These are phyloP conservation scores for Globisporangium camurandrum DNA, from an alignment of 352 stramenopile species.

Conservation along the genomic window DNA sequence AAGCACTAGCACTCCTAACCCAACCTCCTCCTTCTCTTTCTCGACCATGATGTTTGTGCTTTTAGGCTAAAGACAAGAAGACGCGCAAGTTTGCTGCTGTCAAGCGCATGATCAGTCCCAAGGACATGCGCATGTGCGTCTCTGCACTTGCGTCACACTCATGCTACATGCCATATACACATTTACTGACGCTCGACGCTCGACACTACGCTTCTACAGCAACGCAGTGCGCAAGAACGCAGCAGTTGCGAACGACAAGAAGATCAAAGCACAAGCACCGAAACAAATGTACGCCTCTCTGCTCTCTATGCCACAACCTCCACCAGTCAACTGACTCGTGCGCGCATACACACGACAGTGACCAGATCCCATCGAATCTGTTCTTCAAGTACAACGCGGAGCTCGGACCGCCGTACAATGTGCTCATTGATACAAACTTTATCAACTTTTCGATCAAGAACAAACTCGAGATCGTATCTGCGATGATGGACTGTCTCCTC, in stretches of 20 bases:
- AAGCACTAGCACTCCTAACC: too few species aligned
- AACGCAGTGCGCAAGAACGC: slow-evolving; percentile 75
- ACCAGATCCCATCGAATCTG: slow-evolving; percentile 95
- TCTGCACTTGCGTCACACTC: background rate
- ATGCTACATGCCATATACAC: background rate
- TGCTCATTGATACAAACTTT: slow-evolving; percentile 99
- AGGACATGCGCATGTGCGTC: slow-evolving; percentile 95
- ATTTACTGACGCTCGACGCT: background rate
- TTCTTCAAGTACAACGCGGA: slow-evolving; percentile 99
- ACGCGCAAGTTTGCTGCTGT: slow-evolving; percentile 96
- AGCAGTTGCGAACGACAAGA: slow-evolving; percentile 77
- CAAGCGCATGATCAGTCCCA: slow-evolving; percentile 98
- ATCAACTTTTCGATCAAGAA: slow-evolving; percentile 99
- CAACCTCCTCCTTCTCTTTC: background rate
- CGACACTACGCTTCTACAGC: slow-evolving; percentile 24
- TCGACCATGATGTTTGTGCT: background rate
- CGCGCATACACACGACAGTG: slow-evolving; percentile 27
- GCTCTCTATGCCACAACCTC: too few species aligned
- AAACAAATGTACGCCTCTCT: slow-evolving; percentile 90
- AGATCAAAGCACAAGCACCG: slow-evolving; percentile 85
- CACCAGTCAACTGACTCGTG: too few species aligned
- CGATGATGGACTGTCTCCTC: slow-evolving; percentile 99
- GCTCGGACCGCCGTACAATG: slow-evolving; percentile 96
- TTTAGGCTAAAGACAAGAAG: slow-evolving; percentile 96
- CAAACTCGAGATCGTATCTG: slow-evolving; percentile 97